Evolutionary conservation across 768 basidiomycete genomes (phyloP).

Genomic region (Podaxis mareebaensis): DNA sequence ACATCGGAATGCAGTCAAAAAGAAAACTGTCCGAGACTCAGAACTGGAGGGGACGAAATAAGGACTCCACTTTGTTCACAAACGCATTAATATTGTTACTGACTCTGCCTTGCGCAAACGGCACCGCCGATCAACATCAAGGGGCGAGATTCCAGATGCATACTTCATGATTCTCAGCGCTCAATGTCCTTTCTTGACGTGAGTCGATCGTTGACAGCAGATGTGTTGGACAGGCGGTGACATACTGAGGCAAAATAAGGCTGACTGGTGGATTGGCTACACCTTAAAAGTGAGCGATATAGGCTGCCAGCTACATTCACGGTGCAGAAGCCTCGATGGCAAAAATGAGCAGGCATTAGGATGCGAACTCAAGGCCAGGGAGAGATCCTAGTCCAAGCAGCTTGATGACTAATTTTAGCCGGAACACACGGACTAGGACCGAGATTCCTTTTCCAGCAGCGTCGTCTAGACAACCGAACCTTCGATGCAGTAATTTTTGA

Average conservation of each 20-base stretch:
- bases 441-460: neutral
- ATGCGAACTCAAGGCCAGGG: too few relatives aligned
- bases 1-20: neutral
- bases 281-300: neutral
- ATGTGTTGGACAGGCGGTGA: neutral
- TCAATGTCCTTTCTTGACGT: neutral
- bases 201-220: neutral
- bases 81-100: neutral
- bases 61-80: neutral
- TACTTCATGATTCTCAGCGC: neutral
- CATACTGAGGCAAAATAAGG: neutral
- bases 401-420: constrained; percentile 12
- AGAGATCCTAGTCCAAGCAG: neutral
- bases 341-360: neutral
- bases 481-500: neutral
- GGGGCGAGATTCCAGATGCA: neutral
- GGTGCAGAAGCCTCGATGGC: too few relatives aligned
- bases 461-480: constrained; percentile 1
- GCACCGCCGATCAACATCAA: neutral
- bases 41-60: neutral
- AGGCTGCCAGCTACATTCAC: too few relatives aligned
- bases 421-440: neutral
- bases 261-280: neutral
- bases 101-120: neutral
- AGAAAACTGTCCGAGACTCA: neutral